A percentile compares a stretch with the other conserved stretches of the same genome.
phyloP scores from a whole-genome alignment of 768 basidiomycete species.

The Glaciozyma antarctica region DNA sequence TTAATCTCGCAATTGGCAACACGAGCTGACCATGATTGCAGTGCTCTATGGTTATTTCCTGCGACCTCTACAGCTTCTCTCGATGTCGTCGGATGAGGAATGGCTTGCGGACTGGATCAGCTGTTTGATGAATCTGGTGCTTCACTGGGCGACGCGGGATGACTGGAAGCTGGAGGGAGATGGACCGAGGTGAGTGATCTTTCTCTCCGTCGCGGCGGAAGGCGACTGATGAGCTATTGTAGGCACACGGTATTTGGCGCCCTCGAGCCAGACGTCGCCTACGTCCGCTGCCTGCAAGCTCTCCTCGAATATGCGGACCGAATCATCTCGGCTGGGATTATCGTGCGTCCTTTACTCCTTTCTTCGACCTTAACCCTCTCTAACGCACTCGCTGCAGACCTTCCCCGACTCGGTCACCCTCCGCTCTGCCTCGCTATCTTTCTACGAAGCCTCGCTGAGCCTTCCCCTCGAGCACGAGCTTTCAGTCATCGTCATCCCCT shows the following conservation, averaged over 20 bases:
- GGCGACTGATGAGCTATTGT: neutral
- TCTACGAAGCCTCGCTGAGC: conserved; percentile 9
- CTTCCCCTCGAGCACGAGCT: conserved; percentile 13
- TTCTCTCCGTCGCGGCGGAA: no score
- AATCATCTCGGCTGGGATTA: neutral
- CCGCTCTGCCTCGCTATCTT: conserved; percentile 4
- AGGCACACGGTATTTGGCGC: neutral
- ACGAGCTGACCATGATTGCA: neutral
- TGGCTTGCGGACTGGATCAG: conserved; percentile 3
- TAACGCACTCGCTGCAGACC: neutral
- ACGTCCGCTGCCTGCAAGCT: neutral
- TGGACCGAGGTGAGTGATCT: neutral
- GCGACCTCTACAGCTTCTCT: neutral
- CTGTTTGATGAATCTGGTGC: neutral
- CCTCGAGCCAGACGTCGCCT: neutral
- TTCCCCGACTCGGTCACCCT: conserved; percentile 2
- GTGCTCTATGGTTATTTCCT: neutral
- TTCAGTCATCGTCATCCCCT: conserved; percentile 6
- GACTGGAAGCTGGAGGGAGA: neutral
- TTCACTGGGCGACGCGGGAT: conserved; percentile 4
- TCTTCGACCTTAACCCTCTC: neutral
- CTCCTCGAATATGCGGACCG: conserved; percentile 3
- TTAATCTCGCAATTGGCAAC: no score
- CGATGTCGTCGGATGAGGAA: neutral
- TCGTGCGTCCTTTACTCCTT: neutral